These are phyloP conservation scores for Neckera pumila DNA, from an alignment of 225 moss, liverwort and hornwort species.

Conservation along the genomic window DNA sequence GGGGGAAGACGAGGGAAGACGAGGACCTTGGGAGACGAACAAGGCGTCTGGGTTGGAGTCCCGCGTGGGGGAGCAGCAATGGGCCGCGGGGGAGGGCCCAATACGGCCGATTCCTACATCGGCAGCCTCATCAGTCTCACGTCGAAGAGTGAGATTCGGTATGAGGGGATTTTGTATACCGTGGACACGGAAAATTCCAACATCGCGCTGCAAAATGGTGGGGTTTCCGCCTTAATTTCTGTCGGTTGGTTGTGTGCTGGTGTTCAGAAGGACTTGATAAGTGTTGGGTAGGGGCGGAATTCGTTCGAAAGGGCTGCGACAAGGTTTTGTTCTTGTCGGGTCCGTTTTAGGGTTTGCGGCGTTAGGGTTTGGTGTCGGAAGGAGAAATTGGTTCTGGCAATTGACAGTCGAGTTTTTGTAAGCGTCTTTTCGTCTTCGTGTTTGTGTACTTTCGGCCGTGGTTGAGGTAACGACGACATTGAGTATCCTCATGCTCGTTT, in stretches of 20 bases:
- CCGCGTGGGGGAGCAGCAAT: conserved; percentile 8
- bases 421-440: not conserved
- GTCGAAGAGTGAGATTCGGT: conserved; percentile 99
- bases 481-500: not conserved
- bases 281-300: not conserved
- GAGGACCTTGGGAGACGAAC: not conserved
- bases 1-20: not conserved
- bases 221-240: not conserved
- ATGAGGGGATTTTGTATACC: conserved; percentile 87
- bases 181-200: conserved; percentile 99
- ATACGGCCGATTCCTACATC: conserved; percentile 97
- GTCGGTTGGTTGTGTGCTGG: not conserved
- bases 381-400: not conserved
- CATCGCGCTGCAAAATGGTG: conserved; percentile 95
- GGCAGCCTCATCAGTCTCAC: conserved; percentile 99
- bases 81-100: conserved; percentile 68
- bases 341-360: conserved; percentile 12
- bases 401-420: not conserved
- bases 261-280: not conserved
- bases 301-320: not conserved
- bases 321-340: not conserved
- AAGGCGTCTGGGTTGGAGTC: not conserved
- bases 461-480: not conserved
- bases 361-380: not conserved
- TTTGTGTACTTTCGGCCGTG: not conserved